Conservation (phyloP, 495 filamentous ascomycete genomes). For the Trichoderma virens region DNA sequence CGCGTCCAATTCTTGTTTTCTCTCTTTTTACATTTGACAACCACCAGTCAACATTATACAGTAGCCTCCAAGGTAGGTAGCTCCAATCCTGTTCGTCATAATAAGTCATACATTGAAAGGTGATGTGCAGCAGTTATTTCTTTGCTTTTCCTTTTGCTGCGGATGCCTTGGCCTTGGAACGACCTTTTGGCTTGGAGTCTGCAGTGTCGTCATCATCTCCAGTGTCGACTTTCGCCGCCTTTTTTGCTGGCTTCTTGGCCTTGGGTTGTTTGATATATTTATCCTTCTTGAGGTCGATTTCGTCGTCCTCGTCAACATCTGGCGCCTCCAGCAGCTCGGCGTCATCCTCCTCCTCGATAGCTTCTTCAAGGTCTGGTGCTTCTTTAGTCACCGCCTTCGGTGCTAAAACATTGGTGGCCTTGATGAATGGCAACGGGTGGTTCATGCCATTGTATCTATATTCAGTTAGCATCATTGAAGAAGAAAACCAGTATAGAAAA, state of each 20-base stretch:
- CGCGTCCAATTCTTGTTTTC: not conserved
- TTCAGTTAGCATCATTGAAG: constrained; percentile 14
- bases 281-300: constrained; percentile 79
- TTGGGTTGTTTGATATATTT: constrained; percentile 93
- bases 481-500: not conserved
- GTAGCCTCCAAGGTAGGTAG: not conserved
- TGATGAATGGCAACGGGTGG: constrained; percentile 94
- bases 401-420: constrained; percentile 65
- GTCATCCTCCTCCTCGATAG: constrained; percentile 86
- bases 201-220: constrained; percentile 36
- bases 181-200: constrained; percentile 46
- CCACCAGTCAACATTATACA: not conserved
- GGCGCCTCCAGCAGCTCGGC: constrained; percentile 55
- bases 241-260: constrained; percentile 45
- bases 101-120: not conserved
- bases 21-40: not conserved
- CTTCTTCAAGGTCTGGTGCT: constrained; percentile 91
- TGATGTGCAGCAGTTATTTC: constrained; percentile 12
- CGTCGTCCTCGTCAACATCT: constrained; percentile 56
- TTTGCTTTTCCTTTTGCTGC: constrained; percentile 33
- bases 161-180: constrained; percentile 34
- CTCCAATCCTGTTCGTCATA: not conserved
- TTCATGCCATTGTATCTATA: constrained; percentile 73
- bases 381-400: constrained; percentile 66
- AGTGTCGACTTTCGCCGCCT: constrained; percentile 49